Evolutionary conservation across 2,329 filamentous ascomycete species (phyloP).

Genomic region (Amphichorda felina): DNA sequence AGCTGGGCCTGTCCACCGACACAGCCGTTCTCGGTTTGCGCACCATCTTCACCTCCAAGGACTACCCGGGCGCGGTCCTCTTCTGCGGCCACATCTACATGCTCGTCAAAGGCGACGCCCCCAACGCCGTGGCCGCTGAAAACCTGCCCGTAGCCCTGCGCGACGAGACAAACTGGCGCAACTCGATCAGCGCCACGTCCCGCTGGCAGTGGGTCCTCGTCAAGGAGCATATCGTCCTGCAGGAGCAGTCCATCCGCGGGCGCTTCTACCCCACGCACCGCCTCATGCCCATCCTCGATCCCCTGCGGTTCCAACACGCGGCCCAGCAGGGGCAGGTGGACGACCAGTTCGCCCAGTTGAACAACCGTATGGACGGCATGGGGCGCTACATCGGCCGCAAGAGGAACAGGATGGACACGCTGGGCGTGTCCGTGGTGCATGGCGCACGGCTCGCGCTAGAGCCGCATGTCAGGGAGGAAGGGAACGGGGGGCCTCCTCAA

Average conservation of each 20-base stretch:
- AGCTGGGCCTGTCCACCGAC: slow-evolving; percentile 19
- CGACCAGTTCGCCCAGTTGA: slow-evolving; percentile 34
- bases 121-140: slow-evolving; percentile 17
- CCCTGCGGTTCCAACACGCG: slow-evolving; percentile 22
- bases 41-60: slow-evolving; percentile 24
- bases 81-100: slow-evolving; percentile 29
- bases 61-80: slow-evolving; percentile 22
- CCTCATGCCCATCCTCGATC: slow-evolving; percentile 37
- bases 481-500: background rate
- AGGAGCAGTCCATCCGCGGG: slow-evolving; percentile 36
- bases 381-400: slow-evolving; percentile 28
- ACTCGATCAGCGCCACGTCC: slow-evolving; percentile 16
- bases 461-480: slow-evolving; percentile 21
- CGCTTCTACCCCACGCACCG: slow-evolving; percentile 46
- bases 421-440: slow-evolving; percentile 28
- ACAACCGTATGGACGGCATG: slow-evolving; percentile 35
- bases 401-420: slow-evolving; percentile 26
- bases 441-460: slow-evolving; percentile 22
- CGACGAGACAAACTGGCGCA: slow-evolving; percentile 27
- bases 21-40: slow-evolving; percentile 24
- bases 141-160: slow-evolving; percentile 27
- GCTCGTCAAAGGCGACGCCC: slow-evolving; percentile 14
- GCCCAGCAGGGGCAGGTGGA: slow-evolving; percentile 25
- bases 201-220: slow-evolving; percentile 26
- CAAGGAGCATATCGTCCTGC: slow-evolving; percentile 31